Evolutionary conservation across 257 asterid genomes (phyloP).

Genomic region (Solanum paucissectum): DNA sequence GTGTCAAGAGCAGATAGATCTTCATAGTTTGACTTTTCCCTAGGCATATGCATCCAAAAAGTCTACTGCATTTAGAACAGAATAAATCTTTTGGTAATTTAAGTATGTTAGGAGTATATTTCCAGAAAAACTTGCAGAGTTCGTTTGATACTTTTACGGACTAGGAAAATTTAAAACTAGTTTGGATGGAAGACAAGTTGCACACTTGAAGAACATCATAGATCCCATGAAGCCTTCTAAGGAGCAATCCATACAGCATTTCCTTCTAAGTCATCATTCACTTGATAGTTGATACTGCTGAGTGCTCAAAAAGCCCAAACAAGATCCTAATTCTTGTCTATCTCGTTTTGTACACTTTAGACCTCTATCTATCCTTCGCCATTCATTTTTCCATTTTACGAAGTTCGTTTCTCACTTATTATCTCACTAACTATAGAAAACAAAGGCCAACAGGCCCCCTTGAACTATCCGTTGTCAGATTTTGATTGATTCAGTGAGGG

Average conservation of each 20-base stretch:
- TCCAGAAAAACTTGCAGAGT: not conserved
- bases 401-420: not conserved
- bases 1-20: not conserved
- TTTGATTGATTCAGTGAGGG: not conserved
- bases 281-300: not conserved
- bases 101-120: not conserved
- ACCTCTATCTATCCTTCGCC: not conserved
- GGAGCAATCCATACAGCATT: not conserved
- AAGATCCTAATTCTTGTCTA: not conserved
- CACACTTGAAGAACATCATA: not conserved
- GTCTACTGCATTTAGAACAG: not conserved
- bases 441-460: not conserved
- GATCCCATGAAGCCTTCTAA: not conserved
- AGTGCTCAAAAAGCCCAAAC: not conserved
- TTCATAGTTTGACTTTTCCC: not conserved
- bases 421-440: not conserved
- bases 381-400: not conserved
- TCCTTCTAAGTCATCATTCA: not conserved
- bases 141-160: not conserved
- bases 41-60: not conserved
- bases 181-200: not conserved
- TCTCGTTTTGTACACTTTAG: not conserved
- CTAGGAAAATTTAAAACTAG: not conserved
- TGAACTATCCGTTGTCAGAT: not conserved
- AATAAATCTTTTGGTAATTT: not conserved